These are phyloP conservation scores for Epichloe glyceriae DNA, from an alignment of 2,329 filamentous ascomycete genomes.

Conservation along the genomic window DNA sequence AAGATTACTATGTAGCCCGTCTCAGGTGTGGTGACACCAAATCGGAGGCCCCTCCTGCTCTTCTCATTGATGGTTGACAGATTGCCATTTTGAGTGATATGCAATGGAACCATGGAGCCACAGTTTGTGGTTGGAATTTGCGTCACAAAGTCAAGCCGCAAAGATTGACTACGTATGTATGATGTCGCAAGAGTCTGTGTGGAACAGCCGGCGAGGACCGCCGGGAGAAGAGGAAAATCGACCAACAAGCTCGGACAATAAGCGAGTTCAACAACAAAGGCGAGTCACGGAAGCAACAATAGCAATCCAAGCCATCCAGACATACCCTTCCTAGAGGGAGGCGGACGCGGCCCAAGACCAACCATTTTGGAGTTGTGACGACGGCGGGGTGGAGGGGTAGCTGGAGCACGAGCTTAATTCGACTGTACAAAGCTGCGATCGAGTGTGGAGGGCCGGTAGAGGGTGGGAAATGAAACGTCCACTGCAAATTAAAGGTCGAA, in stretches of 20 bases:
- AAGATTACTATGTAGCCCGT: neutral
- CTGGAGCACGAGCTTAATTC: slow-evolving; percentile 5
- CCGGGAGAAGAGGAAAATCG: neutral
- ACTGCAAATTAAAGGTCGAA: neutral
- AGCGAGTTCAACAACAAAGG: neutral
- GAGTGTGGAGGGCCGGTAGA: neutral
- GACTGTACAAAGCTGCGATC: neutral
- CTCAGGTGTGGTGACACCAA: neutral
- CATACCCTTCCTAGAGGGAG: slow-evolving; percentile 53
- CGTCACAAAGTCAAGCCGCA: slow-evolving; percentile 1
- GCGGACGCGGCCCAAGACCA: slow-evolving; percentile 36
- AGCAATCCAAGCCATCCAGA: slow-evolving; percentile 12
- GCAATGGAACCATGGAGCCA: neutral
- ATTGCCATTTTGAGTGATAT: neutral
- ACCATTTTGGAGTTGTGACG: slow-evolving; percentile 30
- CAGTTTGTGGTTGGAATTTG: neutral
- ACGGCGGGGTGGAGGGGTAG: slow-evolving; percentile 26
- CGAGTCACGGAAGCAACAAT: neutral
- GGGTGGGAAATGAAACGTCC: neutral
- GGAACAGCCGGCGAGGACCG: neutral
- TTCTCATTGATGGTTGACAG: neutral
- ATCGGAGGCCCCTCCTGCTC: neutral
- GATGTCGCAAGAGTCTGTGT: neutral
- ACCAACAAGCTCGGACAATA: neutral
- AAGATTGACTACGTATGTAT: neutral